A percentile compares a stretch with the other conserved stretches of the same genome.
These are phyloP conservation scores for Spiromastix sp. DNA, from an alignment of 2,329 filamentous ascomycete species.

Conservation along the genomic window DNA sequence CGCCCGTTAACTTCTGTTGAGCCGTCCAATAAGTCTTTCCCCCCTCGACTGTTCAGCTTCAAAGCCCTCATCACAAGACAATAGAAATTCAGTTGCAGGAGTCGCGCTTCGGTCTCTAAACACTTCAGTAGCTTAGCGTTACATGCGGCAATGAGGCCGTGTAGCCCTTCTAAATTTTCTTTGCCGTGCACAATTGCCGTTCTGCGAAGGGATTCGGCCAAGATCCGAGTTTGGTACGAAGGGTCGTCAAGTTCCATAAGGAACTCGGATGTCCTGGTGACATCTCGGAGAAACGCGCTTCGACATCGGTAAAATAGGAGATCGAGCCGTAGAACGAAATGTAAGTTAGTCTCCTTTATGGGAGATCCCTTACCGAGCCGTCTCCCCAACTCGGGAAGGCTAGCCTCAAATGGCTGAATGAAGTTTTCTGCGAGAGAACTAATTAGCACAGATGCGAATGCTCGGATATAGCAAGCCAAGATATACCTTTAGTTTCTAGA, in stretches of 20 bases:
- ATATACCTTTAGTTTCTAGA: slow-evolving; percentile 10
- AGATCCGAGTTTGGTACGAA: slow-evolving; percentile 14
- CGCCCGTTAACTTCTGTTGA: neutral
- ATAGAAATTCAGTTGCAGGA: slow-evolving; percentile 14
- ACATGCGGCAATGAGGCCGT: slow-evolving; percentile 9
- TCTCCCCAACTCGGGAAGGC: slow-evolving; percentile 7
- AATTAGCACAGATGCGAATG: neutral
- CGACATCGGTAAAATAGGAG: slow-evolving; percentile 14
- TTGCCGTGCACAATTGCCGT: slow-evolving; percentile 11
- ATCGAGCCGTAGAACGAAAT: slow-evolving; percentile 16
- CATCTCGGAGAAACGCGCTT: slow-evolving; percentile 13
- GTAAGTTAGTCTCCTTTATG: slow-evolving; percentile 16
- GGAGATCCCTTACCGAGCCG: slow-evolving; percentile 13
- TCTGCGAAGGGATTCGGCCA: slow-evolving; percentile 11
- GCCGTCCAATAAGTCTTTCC: neutral
- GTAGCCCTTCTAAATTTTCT: slow-evolving; percentile 7
- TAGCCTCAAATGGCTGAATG: slow-evolving; percentile 12
- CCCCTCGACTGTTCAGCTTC: neutral
- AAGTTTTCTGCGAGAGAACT: slow-evolving; percentile 7
- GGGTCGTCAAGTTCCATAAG: slow-evolving; percentile 11
- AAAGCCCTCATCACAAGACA: slow-evolving; percentile 5
- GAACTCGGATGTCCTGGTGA: slow-evolving; percentile 11
- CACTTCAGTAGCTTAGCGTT: slow-evolving; percentile 8
- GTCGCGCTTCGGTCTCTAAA: slow-evolving; percentile 17
- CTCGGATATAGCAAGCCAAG: neutral